phyloP scores from a whole-genome alignment of 2,329 filamentous ascomycete species.

The Ophiostoma novo-ulmi region DNA sequence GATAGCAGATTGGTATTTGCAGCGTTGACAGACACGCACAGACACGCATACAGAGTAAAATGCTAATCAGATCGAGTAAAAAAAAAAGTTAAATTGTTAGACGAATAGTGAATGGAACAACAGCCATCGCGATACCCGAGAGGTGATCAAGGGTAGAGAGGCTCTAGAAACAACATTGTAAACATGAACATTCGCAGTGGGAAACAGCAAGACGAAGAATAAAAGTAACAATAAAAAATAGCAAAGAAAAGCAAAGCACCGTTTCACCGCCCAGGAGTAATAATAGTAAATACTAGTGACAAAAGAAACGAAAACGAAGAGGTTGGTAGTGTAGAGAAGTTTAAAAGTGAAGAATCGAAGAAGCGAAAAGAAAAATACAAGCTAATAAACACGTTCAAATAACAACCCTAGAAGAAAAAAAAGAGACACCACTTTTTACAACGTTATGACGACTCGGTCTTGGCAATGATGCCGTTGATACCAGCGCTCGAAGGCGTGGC shows the following conservation, averaged over 20 bases:
- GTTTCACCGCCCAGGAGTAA: constrained; percentile 15
- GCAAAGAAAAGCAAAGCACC: background rate
- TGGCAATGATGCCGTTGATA: constrained; percentile 48
- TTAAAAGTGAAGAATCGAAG: background rate
- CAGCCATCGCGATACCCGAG: too few relatives aligned
- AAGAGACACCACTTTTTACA: background rate
- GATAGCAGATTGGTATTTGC: too few relatives aligned
- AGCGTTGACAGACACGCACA: too few relatives aligned
- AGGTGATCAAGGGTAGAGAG: background rate
- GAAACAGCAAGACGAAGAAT: background rate
- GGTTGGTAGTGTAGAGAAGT: too few relatives aligned
- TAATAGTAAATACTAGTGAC: background rate
- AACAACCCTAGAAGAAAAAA: background rate
- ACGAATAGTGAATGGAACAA: too few relatives aligned
- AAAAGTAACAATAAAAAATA: background rate
- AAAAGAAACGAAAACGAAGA: background rate
- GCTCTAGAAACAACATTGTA: background rate
- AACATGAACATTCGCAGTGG: background rate
- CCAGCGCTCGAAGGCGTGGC: constrained; percentile 45
- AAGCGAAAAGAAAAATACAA: background rate
- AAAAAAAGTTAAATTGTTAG: background rate
- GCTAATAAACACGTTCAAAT: background rate
- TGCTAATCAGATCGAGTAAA: background rate
- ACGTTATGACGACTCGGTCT: constrained; percentile 40
- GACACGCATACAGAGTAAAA: too few relatives aligned